Conservation (phyloP, 2,329 filamentous ascomycete species). For the Fusarium palustre region DNA sequence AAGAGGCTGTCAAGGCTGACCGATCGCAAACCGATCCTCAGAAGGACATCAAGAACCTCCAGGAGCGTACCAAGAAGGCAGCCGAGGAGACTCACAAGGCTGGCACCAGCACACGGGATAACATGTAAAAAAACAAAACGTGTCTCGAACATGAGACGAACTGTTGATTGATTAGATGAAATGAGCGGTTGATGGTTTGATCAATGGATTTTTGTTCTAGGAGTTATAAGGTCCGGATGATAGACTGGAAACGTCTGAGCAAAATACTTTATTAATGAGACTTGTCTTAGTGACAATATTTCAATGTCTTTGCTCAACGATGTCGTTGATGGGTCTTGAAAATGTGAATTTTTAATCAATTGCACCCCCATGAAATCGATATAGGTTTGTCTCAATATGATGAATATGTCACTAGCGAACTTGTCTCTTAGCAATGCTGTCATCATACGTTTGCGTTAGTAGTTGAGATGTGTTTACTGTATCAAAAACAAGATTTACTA, state of each 20-base stretch:
- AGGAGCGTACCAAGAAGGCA: slow-evolving; percentile 68
- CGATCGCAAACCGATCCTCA: slow-evolving; percentile 51
- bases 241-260: slow-evolving; percentile 16
- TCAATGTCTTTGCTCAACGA: too few relatives aligned
- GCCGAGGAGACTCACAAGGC: slow-evolving; percentile 61
- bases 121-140: slow-evolving; percentile 50
- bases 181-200: slow-evolving; percentile 2
- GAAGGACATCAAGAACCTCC: slow-evolving; percentile 62
- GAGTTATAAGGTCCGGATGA: slow-evolving; percentile 24
- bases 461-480: not conserved
- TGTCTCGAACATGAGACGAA: not conserved
- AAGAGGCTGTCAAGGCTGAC: slow-evolving; percentile 80
- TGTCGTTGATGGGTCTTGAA: not conserved
- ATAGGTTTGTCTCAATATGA: not conserved
- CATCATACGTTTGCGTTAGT: not conserved
- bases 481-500: not conserved
- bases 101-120: slow-evolving; percentile 62
- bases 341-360: not conserved
- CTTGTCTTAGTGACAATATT: slow-evolving; percentile 1
- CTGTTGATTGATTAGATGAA: slow-evolving; percentile 11
- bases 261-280: slow-evolving; percentile 31
- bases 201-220: slow-evolving; percentile 12
- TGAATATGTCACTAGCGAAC: not conserved
- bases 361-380: too few relatives aligned
- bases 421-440: not conserved